A percentile compares a stretch with the other conserved stretches of the same genome.
These are phyloP conservation scores for Pseudofabraea citricarpa DNA, from an alignment of 2,329 filamentous ascomycete genomes.

Conservation along the genomic window DNA sequence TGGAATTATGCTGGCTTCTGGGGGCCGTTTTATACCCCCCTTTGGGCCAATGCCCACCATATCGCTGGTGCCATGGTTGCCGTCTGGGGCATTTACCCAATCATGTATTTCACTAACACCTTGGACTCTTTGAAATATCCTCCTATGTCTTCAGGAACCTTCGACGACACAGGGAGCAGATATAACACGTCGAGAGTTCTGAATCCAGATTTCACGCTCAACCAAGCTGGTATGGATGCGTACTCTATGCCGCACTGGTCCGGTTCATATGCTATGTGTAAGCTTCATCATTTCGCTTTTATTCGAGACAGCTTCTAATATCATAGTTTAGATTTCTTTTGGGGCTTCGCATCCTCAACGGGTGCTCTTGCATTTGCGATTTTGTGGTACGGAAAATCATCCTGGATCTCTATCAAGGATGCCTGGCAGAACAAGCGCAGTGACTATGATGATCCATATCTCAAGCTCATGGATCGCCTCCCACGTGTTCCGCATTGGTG, in stretches of 20 bases:
- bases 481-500: slow-evolving; percentile 27
- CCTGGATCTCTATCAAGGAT: slow-evolving; percentile 14
- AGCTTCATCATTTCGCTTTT: background rate
- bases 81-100: slow-evolving; percentile 8
- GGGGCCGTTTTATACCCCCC: slow-evolving; percentile 58
- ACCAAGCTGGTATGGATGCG: slow-evolving; percentile 50
- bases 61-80: slow-evolving; percentile 39
- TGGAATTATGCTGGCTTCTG: slow-evolving; percentile 9
- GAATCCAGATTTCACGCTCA: slow-evolving; percentile 22
- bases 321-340: slow-evolving; percentile 27
- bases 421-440: slow-evolving; percentile 14
- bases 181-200: slow-evolving; percentile 26
- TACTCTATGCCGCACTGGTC: slow-evolving; percentile 45
- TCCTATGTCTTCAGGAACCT: slow-evolving; percentile 66
- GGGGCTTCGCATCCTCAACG: slow-evolving; percentile 29
- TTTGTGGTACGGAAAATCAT: slow-evolving; percentile 25
- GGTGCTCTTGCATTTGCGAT: slow-evolving; percentile 25
- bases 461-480: slow-evolving; percentile 25
- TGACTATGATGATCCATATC: slow-evolving; percentile 27
- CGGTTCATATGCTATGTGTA: slow-evolving; percentile 23
- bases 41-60: slow-evolving; percentile 70
- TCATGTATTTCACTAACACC: slow-evolving; percentile 8
- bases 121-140: slow-evolving; percentile 36
- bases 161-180: slow-evolving; percentile 30
- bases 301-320: no score